Conservation (phyloP, 2,329 filamentous ascomycete genomes). For the Whalleya microplaca region DNA sequence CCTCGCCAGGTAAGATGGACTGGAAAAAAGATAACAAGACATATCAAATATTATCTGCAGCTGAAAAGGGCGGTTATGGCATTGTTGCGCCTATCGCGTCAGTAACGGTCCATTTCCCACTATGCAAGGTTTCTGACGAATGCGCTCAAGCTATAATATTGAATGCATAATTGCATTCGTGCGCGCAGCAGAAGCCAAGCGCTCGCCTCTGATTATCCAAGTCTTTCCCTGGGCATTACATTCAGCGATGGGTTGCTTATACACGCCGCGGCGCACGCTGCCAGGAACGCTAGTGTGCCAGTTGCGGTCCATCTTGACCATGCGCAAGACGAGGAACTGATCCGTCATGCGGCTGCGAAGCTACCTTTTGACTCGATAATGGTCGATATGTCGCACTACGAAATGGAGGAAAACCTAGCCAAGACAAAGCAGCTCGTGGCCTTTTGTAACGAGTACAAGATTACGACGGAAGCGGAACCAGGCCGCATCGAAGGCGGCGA, state of each 20-base stretch:
- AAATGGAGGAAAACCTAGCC: slow-evolving; percentile 70
- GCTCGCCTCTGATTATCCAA: slow-evolving; percentile 72
- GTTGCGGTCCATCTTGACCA: slow-evolving; percentile 69
- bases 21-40: slow-evolving; percentile 69
- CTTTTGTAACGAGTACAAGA: slow-evolving; percentile 67
- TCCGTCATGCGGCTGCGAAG: slow-evolving; percentile 60
- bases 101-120: too few relatives aligned
- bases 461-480: slow-evolving; percentile 72
- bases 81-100: too few relatives aligned
- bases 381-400: slow-evolving; percentile 77
- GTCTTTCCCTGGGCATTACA: slow-evolving; percentile 76
- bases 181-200: slow-evolving; percentile 68
- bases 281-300: slow-evolving; percentile 60
- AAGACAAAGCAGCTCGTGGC: slow-evolving; percentile 64
- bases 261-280: slow-evolving; percentile 58
- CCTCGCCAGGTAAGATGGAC: too few relatives aligned
- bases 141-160: slow-evolving; percentile 72
- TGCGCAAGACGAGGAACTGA: slow-evolving; percentile 65
- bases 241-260: slow-evolving; percentile 64
- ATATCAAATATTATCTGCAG: slow-evolving; percentile 72
- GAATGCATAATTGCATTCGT: slow-evolving; percentile 72
- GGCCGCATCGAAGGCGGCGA: slow-evolving; percentile 70
- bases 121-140: too few relatives aligned
- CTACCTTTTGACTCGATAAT: slow-evolving; percentile 72
- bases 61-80: slow-evolving; percentile 36